These are phyloP conservation scores for Botrytis byssoidea DNA, from an alignment of 2,329 filamentous ascomycete genomes.

Conservation along the genomic window DNA sequence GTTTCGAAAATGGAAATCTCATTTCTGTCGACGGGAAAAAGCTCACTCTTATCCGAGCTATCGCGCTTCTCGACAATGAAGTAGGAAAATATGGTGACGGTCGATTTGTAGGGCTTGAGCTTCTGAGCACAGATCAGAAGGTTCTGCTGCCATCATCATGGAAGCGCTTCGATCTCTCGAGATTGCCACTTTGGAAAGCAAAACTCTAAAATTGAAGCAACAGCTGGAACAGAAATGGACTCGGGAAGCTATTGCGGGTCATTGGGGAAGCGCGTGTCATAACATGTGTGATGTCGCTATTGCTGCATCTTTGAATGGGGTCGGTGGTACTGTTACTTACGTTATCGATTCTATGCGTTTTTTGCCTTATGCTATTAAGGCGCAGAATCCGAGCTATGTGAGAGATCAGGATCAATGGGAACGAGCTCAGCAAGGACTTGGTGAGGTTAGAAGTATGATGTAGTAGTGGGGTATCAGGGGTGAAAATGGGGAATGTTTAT, in stretches of 20 bases:
- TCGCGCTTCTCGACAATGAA: neutral
- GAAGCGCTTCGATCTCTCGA: neutral
- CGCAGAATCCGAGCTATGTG: neutral
- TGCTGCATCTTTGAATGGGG: neutral
- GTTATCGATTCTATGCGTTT: neutral
- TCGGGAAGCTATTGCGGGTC: neutral
- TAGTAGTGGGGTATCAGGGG: neutral
- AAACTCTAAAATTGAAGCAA: neutral
- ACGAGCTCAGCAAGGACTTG: neutral
- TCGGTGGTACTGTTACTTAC: neutral
- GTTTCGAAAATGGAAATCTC: neutral
- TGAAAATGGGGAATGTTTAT: neutral
- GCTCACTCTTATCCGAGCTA: neutral
- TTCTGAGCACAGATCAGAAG: neutral
- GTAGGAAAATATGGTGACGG: neutral
- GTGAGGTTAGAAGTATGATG: neutral
- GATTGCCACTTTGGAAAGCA: neutral
- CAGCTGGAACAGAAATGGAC: neutral
- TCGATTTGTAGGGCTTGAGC: neutral
- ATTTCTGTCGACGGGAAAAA: neutral
- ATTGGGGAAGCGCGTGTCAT: neutral
- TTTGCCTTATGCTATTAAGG: neutral
- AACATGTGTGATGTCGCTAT: neutral
- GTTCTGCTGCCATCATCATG: neutral
- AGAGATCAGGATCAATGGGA: neutral